Conservation (phyloP, 1,284 basidiomycete genomes). For the Polyporus tsugae region DNA sequence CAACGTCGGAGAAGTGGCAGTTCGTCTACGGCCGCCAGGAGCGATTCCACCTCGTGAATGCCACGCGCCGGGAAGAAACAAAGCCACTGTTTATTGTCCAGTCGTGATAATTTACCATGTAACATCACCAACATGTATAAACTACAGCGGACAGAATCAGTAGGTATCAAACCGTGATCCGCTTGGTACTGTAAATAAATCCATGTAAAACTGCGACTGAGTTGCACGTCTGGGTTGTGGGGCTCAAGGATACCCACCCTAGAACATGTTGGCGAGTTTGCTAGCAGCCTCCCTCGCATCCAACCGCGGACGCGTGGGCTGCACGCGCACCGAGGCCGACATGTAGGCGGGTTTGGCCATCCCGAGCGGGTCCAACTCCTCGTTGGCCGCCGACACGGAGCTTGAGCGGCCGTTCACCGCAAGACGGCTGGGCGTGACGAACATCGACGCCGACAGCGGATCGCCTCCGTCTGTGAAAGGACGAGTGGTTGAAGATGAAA, state of each 20-base stretch:
- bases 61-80: slow-evolving; percentile 20
- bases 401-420: slow-evolving; percentile 34
- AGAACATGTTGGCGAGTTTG: slow-evolving; percentile 89
- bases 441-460: slow-evolving; percentile 34
- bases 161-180: neutral
- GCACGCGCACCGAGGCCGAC: slow-evolving; percentile 72
- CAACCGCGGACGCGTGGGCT: slow-evolving; percentile 70
- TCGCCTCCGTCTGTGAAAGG: slow-evolving; percentile 31
- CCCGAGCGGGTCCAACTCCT: slow-evolving; percentile 68
- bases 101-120: slow-evolving; percentile 18
- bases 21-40: slow-evolving; percentile 61
- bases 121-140: slow-evolving; percentile 9
- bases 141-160: slow-evolving; percentile 1
- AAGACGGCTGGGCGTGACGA: slow-evolving; percentile 18
- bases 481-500: slow-evolving; percentile 28
- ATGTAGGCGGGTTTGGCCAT: slow-evolving; percentile 64
- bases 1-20: slow-evolving; percentile 49
- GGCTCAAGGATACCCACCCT: slow-evolving; percentile 29
- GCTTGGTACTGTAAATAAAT: neutral
- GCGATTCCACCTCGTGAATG: slow-evolving; percentile 52
- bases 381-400: slow-evolving; percentile 31
- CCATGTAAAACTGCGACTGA: neutral
- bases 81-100: slow-evolving; percentile 25
- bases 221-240: neutral
- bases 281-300: slow-evolving; percentile 87